Evolutionary conservation across 2,329 filamentous ascomycete genomes (phyloP).

Genomic region (Penicillium sp.): DNA sequence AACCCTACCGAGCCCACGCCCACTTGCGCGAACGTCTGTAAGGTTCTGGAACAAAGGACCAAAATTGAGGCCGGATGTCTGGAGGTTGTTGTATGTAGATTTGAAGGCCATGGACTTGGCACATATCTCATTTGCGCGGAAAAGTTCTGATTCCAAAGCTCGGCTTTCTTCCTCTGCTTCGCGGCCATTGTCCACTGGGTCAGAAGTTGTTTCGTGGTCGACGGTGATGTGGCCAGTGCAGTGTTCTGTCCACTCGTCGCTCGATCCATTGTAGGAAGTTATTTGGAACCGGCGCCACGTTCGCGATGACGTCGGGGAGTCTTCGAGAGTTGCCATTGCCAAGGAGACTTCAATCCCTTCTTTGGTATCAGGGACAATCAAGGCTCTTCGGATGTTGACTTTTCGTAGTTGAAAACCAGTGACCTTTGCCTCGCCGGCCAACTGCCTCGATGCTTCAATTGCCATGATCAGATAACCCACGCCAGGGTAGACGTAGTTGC

Average conservation of each 20-base stretch:
- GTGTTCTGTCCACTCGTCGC: conserved; percentile 38
- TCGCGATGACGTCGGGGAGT: conserved; percentile 18
- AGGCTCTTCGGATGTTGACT: conserved; percentile 30
- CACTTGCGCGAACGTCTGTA: conserved; percentile 22
- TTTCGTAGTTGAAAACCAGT: conserved; percentile 23
- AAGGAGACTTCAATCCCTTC: conserved; percentile 34
- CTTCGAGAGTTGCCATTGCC: conserved; percentile 26
- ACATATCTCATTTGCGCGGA: conserved; percentile 21
- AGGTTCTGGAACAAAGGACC: conserved; percentile 36
- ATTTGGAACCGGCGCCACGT: conserved; percentile 34
- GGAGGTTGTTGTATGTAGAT: conserved; percentile 28
- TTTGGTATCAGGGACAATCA: conserved; percentile 33
- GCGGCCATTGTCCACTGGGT: conserved; percentile 10
- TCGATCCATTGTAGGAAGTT: conserved; percentile 30
- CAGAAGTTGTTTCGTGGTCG: conserved; percentile 12
- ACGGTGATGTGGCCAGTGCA: conserved; percentile 34
- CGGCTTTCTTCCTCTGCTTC: conserved; percentile 17
- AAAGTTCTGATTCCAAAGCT: conserved; percentile 16
- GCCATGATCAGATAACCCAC: conserved; percentile 34
- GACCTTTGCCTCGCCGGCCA: conserved; percentile 14
- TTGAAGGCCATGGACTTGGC: conserved; percentile 23
- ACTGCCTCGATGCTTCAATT: conserved; percentile 30
- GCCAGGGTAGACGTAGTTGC: conserved; percentile 28
- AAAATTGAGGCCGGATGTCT: conserved; percentile 31
- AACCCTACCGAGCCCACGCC: conserved; percentile 17